These are phyloP conservation scores for Cunninghamia lanceolata DNA, from an alignment of 75 land plant species.

Conservation along the genomic window DNA sequence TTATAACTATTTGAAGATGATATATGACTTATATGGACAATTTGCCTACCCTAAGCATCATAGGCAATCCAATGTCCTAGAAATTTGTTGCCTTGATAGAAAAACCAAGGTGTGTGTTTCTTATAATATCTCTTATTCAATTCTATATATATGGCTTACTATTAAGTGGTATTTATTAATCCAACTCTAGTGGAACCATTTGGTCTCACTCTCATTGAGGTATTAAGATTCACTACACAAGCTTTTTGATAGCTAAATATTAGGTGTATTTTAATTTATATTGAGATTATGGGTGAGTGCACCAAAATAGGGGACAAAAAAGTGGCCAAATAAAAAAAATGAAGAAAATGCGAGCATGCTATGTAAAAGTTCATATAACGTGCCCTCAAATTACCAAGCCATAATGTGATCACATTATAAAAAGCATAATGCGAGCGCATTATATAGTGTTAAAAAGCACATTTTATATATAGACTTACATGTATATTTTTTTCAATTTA, in stretches of 20 bases:
- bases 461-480: too few relatives aligned
- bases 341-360: too few relatives aligned
- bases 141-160: background rate
- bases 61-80: conserved; percentile 80
- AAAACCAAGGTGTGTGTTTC: conserved; percentile 60
- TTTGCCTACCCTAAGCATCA: conserved; percentile 89
- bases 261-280: background rate
- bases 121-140: background rate
- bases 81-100: conserved; percentile 75
- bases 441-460: too few relatives aligned
- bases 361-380: too few relatives aligned
- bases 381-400: too few relatives aligned
- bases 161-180: conserved; percentile 62
- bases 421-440: too few relatives aligned
- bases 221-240: conserved; percentile 5
- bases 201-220: conserved; percentile 90
- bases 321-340: too few relatives aligned
- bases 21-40: conserved; percentile 82
- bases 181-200: conserved; percentile 89
- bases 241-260: background rate
- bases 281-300: too few relatives aligned
- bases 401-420: too few relatives aligned
- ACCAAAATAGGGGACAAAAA: too few relatives aligned
- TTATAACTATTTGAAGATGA: conserved; percentile 61
- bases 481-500: too few relatives aligned